These are phyloP conservation scores for Ascochyta koolunga DNA, from an alignment of 2,329 filamentous ascomycete species.

Conservation along the genomic window DNA sequence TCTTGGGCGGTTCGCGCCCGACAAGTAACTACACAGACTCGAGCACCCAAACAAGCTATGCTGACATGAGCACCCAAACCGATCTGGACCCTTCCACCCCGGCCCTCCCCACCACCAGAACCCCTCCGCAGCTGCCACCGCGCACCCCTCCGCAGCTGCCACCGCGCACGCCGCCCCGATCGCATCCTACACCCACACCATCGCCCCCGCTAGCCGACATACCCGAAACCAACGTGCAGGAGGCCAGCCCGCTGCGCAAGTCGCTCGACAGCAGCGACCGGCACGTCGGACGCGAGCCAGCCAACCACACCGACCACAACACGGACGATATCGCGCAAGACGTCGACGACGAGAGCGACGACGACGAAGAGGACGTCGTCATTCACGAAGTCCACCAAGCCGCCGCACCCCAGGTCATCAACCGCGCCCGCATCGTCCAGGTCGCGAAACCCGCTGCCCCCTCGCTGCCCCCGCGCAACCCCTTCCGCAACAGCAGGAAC, in stretches of 20 bases:
- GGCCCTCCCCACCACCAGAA: constrained; percentile 9
- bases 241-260: constrained; percentile 28
- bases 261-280: constrained; percentile 45
- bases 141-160: constrained; percentile 28
- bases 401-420: constrained; percentile 69
- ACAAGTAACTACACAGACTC: constrained; percentile 55
- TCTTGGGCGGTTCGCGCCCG: constrained; percentile 61
- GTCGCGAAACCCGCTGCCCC: constrained; percentile 83
- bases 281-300: constrained; percentile 44
- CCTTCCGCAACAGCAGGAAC: constrained; percentile 58
- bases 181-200: constrained; percentile 20
- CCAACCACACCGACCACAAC: constrained; percentile 30
- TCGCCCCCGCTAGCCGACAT: constrained; percentile 43
- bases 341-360: not conserved
- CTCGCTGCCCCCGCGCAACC: constrained; percentile 77
- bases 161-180: constrained; percentile 22
- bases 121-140: constrained; percentile 33
- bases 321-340: no score
- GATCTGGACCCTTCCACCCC: constrained; percentile 50
- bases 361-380: constrained; percentile 65
- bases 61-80: constrained; percentile 68
- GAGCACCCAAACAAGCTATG: constrained; percentile 43
- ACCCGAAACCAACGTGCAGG: constrained; percentile 38
- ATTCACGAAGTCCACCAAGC: constrained; percentile 72
- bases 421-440: constrained; percentile 79